Percentiles rank a stretch among this genome's conserved stretches.
phyloP scores from a whole-genome alignment of 129 eudicot genomes.

The Artemisia tridentata region DNA sequence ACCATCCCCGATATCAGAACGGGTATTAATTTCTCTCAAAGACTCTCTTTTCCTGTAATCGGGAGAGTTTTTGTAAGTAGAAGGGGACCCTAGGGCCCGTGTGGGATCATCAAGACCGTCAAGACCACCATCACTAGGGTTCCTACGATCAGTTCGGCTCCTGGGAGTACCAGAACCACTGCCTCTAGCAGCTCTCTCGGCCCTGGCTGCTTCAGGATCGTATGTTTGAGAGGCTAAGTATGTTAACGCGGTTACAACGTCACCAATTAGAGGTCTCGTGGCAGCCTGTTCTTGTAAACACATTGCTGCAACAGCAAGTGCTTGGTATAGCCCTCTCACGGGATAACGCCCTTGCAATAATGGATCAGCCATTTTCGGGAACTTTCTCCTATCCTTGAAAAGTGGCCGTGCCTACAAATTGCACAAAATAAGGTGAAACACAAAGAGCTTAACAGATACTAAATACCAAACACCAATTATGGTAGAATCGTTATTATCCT shows the following conservation, averaged over 20 bases:
- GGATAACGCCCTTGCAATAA: slow-evolving; percentile 78
- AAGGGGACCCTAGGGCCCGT: slow-evolving; percentile 57
- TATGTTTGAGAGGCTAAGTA: slow-evolving; percentile 85
- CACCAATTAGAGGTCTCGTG: slow-evolving; percentile 86
- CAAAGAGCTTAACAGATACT: neutral
- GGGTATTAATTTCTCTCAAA: slow-evolving; percentile 42
- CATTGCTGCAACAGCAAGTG: slow-evolving; percentile 98
- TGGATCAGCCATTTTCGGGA: slow-evolving; percentile 95
- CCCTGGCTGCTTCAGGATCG: slow-evolving; percentile 64
- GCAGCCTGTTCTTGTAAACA: slow-evolving; percentile 98
- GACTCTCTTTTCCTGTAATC: slow-evolving; percentile 58
- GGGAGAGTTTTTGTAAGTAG: slow-evolving; percentile 75
- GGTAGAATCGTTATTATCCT: too few species aligned
- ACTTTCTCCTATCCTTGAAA: slow-evolving; percentile 87
- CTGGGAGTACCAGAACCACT: slow-evolving; percentile 71
- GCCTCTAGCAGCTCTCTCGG: slow-evolving; percentile 49
- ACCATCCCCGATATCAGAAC: slow-evolving; percentile 48
- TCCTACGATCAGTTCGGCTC: slow-evolving; percentile 56
- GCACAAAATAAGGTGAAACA: neutral
- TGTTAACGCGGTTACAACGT: slow-evolving; percentile 85
- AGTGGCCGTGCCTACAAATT: slow-evolving; percentile 77
- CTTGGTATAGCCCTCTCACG: slow-evolving; percentile 93
- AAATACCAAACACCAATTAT: neutral
- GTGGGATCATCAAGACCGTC: slow-evolving; percentile 51
- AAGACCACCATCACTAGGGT: slow-evolving; percentile 44